phyloP scores from a whole-genome alignment of 2,329 filamentous ascomycete genomes.

The Triangularia setosa region DNA sequence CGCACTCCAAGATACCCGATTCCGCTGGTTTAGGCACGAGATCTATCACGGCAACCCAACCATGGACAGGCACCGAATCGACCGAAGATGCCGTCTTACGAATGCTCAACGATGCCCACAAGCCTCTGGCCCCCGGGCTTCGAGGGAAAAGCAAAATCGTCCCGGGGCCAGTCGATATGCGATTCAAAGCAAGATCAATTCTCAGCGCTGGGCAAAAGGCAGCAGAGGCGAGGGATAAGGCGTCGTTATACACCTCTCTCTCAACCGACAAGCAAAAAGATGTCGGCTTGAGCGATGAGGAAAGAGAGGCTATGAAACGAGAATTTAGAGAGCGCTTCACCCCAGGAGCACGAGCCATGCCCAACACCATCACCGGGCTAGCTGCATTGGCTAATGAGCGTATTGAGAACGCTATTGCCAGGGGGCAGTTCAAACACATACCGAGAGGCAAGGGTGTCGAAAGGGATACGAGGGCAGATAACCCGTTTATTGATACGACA shows the following conservation, averaged over 20 bases:
- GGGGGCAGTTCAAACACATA: constrained; percentile 81
- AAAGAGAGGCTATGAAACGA: constrained; percentile 66
- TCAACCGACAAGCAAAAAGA: constrained; percentile 38
- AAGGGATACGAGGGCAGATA: constrained; percentile 75
- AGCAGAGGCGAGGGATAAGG: constrained; percentile 55
- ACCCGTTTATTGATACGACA: constrained; percentile 90
- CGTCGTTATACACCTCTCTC: constrained; percentile 47
- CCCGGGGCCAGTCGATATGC: constrained; percentile 47
- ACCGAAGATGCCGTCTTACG: constrained; percentile 73
- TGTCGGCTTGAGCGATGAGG: constrained; percentile 58
- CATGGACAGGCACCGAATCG: constrained; percentile 77
- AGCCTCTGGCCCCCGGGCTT: constrained; percentile 56
- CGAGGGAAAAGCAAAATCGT: constrained; percentile 45
- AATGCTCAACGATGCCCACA: constrained; percentile 78
- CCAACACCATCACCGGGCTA: constrained; percentile 73
- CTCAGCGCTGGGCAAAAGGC: constrained; percentile 44
- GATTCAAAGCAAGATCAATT: constrained; percentile 39
- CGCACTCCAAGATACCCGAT: constrained; percentile 37
- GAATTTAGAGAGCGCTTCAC: constrained; percentile 79
- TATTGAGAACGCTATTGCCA: constrained; percentile 89
- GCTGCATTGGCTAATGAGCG: constrained; percentile 78
- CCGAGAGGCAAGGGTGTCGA: constrained; percentile 75
- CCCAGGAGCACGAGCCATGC: constrained; percentile 67
- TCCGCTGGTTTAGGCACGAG: constrained; percentile 66
- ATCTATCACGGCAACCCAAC: constrained; percentile 60